Percentiles rank a stretch among this genome's conserved stretches.
phyloP scores from a whole-genome alignment of 306 rosid species.

The Mimosa bimucronata region DNA sequence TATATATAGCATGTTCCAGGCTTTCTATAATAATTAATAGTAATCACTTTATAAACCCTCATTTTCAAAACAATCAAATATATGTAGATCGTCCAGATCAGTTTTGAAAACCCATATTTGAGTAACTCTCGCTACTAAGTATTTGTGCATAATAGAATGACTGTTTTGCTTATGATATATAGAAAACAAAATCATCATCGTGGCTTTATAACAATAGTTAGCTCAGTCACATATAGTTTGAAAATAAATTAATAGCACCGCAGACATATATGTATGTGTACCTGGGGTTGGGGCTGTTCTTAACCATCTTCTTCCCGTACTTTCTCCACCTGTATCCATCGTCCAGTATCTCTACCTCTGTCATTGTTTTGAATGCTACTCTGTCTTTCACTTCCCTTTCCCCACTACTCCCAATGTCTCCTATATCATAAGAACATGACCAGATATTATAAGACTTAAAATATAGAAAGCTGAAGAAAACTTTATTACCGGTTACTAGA shows the following conservation, averaged over 20 bases:
- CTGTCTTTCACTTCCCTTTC: slow-evolving; percentile 53
- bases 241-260: neutral
- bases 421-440: slow-evolving; percentile 30
- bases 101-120: too few relatives aligned
- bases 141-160: too few relatives aligned
- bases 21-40: neutral
- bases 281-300: slow-evolving; percentile 95
- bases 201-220: too few relatives aligned
- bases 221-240: too few relatives aligned
- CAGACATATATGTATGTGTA: slow-evolving; percentile 28
- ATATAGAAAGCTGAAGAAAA: neutral
- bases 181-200: too few relatives aligned
- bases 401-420: slow-evolving; percentile 35
- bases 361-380: slow-evolving; percentile 71
- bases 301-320: slow-evolving; percentile 93
- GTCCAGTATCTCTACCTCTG: slow-evolving; percentile 76
- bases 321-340: slow-evolving; percentile 96
- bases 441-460: neutral
- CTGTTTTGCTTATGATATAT: too few relatives aligned
- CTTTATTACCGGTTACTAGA: neutral
- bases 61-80: too few relatives aligned
- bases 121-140: too few relatives aligned
- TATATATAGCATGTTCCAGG: neutral
- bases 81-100: too few relatives aligned
- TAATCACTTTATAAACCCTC: too few relatives aligned